Conservation (phyloP, 257 asterid species). For the Pogostemon cablin region DNA sequence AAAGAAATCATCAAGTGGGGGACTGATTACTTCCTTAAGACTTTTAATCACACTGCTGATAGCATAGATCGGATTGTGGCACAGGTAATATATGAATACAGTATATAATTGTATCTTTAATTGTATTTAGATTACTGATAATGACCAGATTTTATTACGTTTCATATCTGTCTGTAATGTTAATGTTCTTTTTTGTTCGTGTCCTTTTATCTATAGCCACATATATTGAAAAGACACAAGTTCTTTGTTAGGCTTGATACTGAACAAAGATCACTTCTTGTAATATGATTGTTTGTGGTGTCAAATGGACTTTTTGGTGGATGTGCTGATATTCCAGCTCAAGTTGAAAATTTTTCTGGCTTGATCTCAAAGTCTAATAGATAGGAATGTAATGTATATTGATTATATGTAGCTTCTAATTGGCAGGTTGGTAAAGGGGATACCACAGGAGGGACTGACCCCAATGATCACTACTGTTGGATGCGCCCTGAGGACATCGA, state of each 20-base stretch:
- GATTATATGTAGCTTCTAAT: conserved; percentile 17
- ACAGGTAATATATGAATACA: conserved; percentile 53
- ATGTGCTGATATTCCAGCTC: neutral
- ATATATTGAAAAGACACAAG: neutral
- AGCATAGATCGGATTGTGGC: conserved; percentile 62
- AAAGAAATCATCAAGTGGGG: conserved; percentile 95
- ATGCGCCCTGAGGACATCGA: conserved; percentile 93
- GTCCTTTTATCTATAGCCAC: neutral
- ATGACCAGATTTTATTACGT: conserved; percentile 8
- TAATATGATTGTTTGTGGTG: neutral
- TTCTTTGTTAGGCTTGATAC: neutral
- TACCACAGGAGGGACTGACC: conserved; percentile 59
- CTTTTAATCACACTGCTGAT: conserved; percentile 90
- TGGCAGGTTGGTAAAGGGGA: conserved; percentile 85
- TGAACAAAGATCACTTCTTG: neutral
- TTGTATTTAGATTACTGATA: too few relatives aligned
- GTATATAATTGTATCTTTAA: too few relatives aligned
- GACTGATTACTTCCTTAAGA: conserved; percentile 87
- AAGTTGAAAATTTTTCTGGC: neutral
- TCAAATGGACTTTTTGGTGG: neutral
- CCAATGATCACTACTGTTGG: conserved; percentile 94
- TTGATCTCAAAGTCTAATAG: neutral
- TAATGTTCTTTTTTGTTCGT: neutral
- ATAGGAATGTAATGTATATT: neutral
- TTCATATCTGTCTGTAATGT: neutral